A percentile compares a stretch with the other conserved stretches of the same genome.
These are phyloP conservation scores for Phytophthora nicotianae DNA, from an alignment of 352 stramenopile genomes.

Conservation along the genomic window DNA sequence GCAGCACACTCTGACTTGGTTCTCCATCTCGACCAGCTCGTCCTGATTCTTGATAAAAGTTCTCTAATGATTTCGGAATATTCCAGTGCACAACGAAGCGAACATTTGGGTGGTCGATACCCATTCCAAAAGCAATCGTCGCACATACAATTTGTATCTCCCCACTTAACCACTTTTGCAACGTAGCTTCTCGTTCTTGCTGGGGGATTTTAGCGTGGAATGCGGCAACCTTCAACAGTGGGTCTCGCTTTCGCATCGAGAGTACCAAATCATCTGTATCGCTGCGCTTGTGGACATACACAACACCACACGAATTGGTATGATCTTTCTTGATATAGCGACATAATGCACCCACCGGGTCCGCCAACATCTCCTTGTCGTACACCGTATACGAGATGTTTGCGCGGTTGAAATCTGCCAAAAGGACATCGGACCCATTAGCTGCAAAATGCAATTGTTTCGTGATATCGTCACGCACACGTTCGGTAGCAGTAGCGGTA, in stretches of 20 bases:
- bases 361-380: conserved; percentile 52
- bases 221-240: conserved; percentile 37
- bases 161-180: conserved; percentile 54
- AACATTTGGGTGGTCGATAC: conserved; percentile 92
- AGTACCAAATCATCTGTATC: conserved; percentile 55
- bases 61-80: conserved; percentile 91
- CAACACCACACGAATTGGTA: conserved; percentile 36
- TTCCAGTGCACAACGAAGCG: conserved; percentile 92
- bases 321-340: conserved; percentile 54
- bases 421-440: conserved; percentile 41
- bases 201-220: conserved; percentile 63
- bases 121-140: conserved; percentile 94
- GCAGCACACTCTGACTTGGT: conserved; percentile 82
- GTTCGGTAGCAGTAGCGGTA: conserved; percentile 87
- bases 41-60: conserved; percentile 97
- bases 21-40: conserved; percentile 94
- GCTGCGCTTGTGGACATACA: conserved; percentile 64
- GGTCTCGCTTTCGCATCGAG: conserved; percentile 34
- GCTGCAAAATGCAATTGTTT: conserved; percentile 43
- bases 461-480: conserved; percentile 68
- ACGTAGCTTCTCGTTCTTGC: conserved; percentile 41
- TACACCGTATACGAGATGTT: conserved; percentile 66
- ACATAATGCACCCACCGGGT: conserved; percentile 45
- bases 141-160: conserved; percentile 85
- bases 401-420: conserved; percentile 62